These are phyloP conservation scores for Penicillium soppii DNA, from an alignment of 495 filamentous ascomycete species.

Conservation along the genomic window DNA sequence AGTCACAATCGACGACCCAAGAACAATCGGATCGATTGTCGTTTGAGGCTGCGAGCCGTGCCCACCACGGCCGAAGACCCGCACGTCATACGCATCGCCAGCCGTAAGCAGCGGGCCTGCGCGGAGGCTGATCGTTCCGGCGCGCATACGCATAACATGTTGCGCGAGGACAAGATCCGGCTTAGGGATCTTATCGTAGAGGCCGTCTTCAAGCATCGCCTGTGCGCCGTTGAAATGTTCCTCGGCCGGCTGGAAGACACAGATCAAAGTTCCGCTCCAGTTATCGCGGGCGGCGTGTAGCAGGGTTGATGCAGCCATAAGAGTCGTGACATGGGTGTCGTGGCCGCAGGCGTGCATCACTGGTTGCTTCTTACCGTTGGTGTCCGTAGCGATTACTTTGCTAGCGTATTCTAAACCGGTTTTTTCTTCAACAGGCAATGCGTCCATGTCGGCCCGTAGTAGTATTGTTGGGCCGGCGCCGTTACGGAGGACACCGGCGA, in stretches of 20 bases:
- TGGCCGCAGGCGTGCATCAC: constrained; percentile 72
- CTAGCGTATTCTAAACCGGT: constrained; percentile 58
- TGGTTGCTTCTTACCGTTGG: constrained; percentile 42
- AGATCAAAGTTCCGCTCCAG: constrained; percentile 58
- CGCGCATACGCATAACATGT: constrained; percentile 51
- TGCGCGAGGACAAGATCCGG: constrained; percentile 59
- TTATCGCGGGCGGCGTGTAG: constrained; percentile 36
- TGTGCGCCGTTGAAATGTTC: constrained; percentile 55
- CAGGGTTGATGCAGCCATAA: constrained; percentile 51
- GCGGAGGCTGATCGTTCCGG: constrained; percentile 38
- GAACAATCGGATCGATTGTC: constrained; percentile 57
- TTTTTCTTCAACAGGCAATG: constrained; percentile 55
- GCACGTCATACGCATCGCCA: constrained; percentile 43
- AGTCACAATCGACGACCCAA: constrained; percentile 49
- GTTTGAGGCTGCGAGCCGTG: constrained; percentile 52
- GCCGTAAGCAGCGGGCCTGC: constrained; percentile 32
- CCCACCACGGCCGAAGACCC: constrained; percentile 50
- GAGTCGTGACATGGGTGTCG: constrained; percentile 58
- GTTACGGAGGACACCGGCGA: constrained; percentile 56
- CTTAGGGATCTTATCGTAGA: constrained; percentile 49
- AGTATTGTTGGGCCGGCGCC: constrained; percentile 53
- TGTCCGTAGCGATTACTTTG: constrained; percentile 32
- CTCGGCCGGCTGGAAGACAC: constrained; percentile 62
- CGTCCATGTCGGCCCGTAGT: constrained; percentile 62
- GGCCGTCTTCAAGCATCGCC: constrained; percentile 61